Percentiles rank a stretch among this genome's conserved stretches.
Evolutionary conservation across 495 filamentous ascomycete species (phyloP).

Genomic region (Hypoxylon trugodes): DNA sequence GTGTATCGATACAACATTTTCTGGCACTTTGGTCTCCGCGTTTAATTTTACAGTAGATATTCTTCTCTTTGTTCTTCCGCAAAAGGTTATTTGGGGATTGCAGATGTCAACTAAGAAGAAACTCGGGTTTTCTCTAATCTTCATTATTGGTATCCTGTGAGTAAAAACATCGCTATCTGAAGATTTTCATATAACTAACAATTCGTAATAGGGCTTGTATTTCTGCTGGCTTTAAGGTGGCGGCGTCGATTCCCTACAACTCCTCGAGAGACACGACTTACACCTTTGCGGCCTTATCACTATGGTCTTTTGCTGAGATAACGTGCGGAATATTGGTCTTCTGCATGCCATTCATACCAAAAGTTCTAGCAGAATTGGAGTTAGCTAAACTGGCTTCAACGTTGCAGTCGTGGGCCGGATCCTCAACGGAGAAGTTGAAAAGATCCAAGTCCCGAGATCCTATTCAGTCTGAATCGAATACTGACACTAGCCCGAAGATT

Average conservation of each 20-base stretch:
- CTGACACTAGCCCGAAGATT: background rate
- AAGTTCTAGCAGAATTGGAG: constrained; percentile 9
- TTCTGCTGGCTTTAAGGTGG: constrained; percentile 33
- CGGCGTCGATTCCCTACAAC: constrained; percentile 20
- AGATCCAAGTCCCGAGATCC: background rate
- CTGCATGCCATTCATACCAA: constrained; percentile 28
- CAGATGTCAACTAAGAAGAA: constrained; percentile 34
- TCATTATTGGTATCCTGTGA: constrained; percentile 41
- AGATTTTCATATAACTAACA: background rate
- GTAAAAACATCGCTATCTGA: background rate
- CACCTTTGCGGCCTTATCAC: constrained; percentile 5
- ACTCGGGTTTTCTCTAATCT: constrained; percentile 40
- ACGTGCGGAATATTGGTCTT: constrained; percentile 34
- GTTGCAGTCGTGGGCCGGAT: background rate
- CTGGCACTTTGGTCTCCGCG: constrained; percentile 11
- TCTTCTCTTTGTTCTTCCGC: constrained; percentile 43
- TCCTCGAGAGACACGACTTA: constrained; percentile 23
- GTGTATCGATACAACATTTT: constrained; percentile 26
- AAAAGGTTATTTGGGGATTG: constrained; percentile 41
- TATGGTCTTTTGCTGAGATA: constrained; percentile 35
- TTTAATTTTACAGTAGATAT: constrained; percentile 41
- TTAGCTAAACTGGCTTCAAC: background rate
- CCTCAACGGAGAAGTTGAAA: background rate
- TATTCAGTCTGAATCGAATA: background rate
- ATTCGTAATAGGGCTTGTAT: constrained; percentile 20